Conservation (phyloP, 805 yeast species). For the Priceomyces haplophilus region DNA sequence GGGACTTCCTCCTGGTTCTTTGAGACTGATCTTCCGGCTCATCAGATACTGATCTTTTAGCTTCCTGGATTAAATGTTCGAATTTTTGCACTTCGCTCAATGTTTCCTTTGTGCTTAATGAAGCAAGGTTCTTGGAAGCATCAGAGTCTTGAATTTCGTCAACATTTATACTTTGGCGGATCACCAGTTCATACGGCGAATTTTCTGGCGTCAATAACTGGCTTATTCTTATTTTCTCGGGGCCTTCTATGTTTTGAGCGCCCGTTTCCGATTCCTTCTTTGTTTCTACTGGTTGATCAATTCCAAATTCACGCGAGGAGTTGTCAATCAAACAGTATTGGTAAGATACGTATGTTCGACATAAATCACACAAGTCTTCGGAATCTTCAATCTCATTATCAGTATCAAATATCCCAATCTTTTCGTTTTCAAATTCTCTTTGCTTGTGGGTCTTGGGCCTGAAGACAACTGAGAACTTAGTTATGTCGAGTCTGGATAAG, state of each 20-base stretch:
- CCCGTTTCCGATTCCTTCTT: constrained; percentile 1
- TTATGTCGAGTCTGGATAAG: constrained; percentile 16
- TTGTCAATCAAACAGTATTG: constrained; percentile 43
- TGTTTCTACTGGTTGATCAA: constrained; percentile 5
- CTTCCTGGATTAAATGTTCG: constrained; percentile 15
- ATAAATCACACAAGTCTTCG: constrained; percentile 47
- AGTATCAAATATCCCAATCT: constrained; percentile 14
- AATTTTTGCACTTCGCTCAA: constrained; percentile 17
- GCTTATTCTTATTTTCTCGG: constrained; percentile 13
- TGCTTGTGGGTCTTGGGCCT: constrained; percentile 13
- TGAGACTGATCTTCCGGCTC: too few relatives aligned
- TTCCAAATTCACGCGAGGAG: constrained; percentile 8
- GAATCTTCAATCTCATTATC: constrained; percentile 31
- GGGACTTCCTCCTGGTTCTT: constrained; percentile 12
- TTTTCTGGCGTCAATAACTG: constrained; percentile 38
- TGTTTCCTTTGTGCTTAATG: constrained; percentile 2
- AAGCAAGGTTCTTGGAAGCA: constrained; percentile 7
- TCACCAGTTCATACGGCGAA: constrained; percentile 25
- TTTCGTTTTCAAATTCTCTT: constrained; percentile 18
- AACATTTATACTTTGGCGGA: background rate
- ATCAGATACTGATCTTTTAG: constrained; percentile 14
- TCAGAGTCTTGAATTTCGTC: background rate
- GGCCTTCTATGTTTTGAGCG: background rate
- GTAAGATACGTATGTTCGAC: constrained; percentile 48
- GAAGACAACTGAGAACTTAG: constrained; percentile 10